These are phyloP conservation scores for Acanthamoeba rhysodes DNA, from an alignment of 208 protist genomes.

Conservation along the genomic window DNA sequence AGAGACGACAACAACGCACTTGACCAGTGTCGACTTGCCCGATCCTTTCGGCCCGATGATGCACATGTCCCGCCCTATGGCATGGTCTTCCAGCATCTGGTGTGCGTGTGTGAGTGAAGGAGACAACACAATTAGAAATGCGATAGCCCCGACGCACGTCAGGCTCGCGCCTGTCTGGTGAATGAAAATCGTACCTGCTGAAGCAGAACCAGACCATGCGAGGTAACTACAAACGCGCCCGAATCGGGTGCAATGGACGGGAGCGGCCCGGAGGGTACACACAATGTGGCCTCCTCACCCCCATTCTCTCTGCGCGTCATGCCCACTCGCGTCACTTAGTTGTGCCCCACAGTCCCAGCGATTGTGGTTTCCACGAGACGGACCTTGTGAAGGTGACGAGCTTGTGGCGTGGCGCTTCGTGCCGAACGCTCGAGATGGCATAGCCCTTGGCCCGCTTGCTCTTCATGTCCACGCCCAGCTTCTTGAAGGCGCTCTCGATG, in stretches of 20 bases:
- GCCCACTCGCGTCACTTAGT: neutral
- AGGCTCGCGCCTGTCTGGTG: neutral
- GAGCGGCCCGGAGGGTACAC: neutral
- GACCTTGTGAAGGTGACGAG: neutral
- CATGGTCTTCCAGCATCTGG: slow-evolving; percentile 84
- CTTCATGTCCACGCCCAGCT: neutral
- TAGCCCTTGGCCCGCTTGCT: neutral
- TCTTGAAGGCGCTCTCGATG: slow-evolving; percentile 20
- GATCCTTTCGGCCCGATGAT: slow-evolving; percentile 93
- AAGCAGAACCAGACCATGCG: neutral
- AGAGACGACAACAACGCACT: no score
- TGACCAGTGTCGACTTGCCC: slow-evolving; percentile 93
- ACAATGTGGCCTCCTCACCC: neutral
- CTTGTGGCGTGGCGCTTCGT: neutral
- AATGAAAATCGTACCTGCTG: neutral
- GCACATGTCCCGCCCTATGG: slow-evolving; percentile 90
- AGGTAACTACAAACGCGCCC: neutral
- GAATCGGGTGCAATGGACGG: neutral
- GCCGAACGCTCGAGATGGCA: neutral
- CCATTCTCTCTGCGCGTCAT: neutral
- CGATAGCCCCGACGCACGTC: neutral
- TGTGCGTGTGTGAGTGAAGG: neutral
- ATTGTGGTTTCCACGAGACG: neutral
- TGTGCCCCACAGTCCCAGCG: no score
- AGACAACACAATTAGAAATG: neutral